These are phyloP conservation scores for Daldinia bambusicola DNA, from an alignment of 495 filamentous ascomycete genomes.

Conservation along the genomic window DNA sequence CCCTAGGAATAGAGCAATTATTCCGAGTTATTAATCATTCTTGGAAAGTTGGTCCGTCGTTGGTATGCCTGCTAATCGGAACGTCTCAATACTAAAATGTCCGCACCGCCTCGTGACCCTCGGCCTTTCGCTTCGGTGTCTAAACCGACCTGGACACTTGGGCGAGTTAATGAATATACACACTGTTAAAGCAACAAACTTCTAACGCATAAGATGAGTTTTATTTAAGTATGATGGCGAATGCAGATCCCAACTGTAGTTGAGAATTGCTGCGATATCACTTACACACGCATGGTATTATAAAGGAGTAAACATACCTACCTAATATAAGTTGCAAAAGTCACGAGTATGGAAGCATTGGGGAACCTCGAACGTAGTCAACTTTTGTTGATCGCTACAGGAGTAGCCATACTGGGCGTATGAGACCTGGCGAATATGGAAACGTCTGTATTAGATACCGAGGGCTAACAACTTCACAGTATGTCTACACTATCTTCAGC, in stretches of 20 bases:
- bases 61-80: neutral
- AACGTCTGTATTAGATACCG: neutral
- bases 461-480: constrained; percentile 27
- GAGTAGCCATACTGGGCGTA: constrained; percentile 28
- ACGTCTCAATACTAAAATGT: neutral
- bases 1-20: neutral
- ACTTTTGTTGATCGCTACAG: constrained; percentile 2
- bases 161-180: neutral
- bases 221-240: neutral
- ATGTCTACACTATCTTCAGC: constrained; percentile 26
- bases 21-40: neutral
- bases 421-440: neutral
- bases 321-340: too few species aligned
- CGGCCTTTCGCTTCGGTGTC: constrained; percentile 22
- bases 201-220: neutral
- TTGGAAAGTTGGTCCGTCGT: neutral
- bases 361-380: constrained; percentile 14
- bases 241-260: neutral
- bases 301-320: neutral
- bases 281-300: neutral
- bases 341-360: constrained; percentile 19
- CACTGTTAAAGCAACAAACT: neutral
- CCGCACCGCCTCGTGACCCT: constrained; percentile 1
- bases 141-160: neutral
- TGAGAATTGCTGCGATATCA: neutral